phyloP scores from a whole-genome alignment of 2,329 filamentous ascomycete species.

The Colletotrichum lentis region DNA sequence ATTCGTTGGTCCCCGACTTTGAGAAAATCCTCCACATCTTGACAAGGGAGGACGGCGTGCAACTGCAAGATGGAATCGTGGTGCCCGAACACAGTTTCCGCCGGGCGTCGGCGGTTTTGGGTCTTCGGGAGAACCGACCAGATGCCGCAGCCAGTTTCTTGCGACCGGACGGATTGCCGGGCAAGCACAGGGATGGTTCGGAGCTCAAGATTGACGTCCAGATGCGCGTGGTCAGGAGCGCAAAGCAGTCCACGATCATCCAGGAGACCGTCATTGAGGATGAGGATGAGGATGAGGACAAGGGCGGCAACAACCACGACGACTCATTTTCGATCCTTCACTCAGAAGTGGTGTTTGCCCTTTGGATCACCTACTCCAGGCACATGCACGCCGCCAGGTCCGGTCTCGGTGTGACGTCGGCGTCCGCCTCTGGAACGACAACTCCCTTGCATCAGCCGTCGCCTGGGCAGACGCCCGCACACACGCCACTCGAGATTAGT shows the following conservation, averaged over 20 bases:
- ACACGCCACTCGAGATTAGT: conserved; percentile 64
- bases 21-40: conserved; percentile 83
- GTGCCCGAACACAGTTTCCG: conserved; percentile 96
- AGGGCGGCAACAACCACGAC: conserved; percentile 49
- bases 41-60: conserved; percentile 84
- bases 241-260: conserved; percentile 69
- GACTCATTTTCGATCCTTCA: conserved; percentile 59
- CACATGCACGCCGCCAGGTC: conserved; percentile 82
- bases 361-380: conserved; percentile 97
- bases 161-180: conserved; percentile 82
- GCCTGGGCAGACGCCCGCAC: conserved; percentile 73
- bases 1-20: conserved; percentile 84
- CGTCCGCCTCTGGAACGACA: conserved; percentile 67
- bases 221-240: conserved; percentile 94
- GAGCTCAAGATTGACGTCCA: conserved; percentile 95
- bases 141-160: conserved; percentile 83
- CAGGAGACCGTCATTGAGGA: conserved; percentile 71
- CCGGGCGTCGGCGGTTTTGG: conserved; percentile 83
- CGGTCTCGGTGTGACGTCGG: conserved; percentile 67
- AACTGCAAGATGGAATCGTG: conserved; percentile 90
- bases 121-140: conserved; percentile 81
- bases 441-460: conserved; percentile 82
- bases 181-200: conserved; percentile 87
- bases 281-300: conserved; percentile 56
- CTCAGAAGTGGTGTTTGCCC: conserved; percentile 86